A percentile compares a stretch with the other conserved stretches of the same genome.
phyloP scores from a whole-genome alignment of 83 land plant species.

The Larix sibirica region DNA sequence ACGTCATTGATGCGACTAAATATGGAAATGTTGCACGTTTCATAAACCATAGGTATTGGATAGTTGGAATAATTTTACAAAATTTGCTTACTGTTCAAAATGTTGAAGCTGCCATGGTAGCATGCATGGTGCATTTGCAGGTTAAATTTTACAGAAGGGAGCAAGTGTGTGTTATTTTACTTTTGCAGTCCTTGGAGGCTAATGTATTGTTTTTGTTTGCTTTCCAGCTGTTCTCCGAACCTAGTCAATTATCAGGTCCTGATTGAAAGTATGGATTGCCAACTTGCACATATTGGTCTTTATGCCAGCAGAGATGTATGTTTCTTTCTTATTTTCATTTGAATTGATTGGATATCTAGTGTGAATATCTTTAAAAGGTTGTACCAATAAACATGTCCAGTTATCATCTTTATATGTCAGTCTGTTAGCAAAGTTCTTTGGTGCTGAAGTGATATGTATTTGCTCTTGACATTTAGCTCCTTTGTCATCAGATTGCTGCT shows the following conservation, averaged over 20 bases:
- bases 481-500: slow-evolving; percentile 63
- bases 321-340: slow-evolving; percentile 4
- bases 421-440: not conserved
- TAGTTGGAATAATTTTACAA: not conserved
- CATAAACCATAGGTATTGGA: slow-evolving; percentile 90
- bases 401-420: not conserved
- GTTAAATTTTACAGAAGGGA: not conserved
- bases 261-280: slow-evolving; percentile 98
- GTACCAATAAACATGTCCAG: not conserved
- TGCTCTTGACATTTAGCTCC: not conserved
- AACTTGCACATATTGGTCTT: slow-evolving; percentile 94
- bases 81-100: not conserved
- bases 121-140: not conserved
- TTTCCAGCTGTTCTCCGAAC: slow-evolving; percentile 88
- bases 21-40: slow-evolving; percentile 95
- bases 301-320: slow-evolving; percentile 96
- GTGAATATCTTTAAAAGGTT: not conserved
- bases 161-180: not conserved
- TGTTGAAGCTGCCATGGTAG: not conserved
- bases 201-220: slow-evolving; percentile 7
- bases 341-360: not conserved
- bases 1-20: slow-evolving; percentile 88
- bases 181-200: not conserved
- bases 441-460: not conserved
- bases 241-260: slow-evolving; percentile 84